Evolutionary conservation across 768 basidiomycete species (phyloP), one percentile per base, ranked within the genome.

Genomic region (Lactarius vividus): DNA sequence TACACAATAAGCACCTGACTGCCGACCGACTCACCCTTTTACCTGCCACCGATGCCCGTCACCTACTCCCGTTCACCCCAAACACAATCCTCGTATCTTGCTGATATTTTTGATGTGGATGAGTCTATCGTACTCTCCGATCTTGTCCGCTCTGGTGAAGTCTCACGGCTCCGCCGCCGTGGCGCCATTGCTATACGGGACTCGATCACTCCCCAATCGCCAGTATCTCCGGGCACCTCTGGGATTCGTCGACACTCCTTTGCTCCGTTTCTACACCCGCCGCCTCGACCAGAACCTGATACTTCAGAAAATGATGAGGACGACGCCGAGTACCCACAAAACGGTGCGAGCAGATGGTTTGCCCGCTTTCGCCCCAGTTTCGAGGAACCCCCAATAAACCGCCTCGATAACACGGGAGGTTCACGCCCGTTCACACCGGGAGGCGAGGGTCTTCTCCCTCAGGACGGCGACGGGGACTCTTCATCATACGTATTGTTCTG

Each of bases 111-210:
- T 42, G 86, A 88, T 65, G 81, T 79, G 2, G 89, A 91, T 70
- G 86, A 86, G 72, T 81, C 85, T 37, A 87, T 91, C 63, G 83
- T 89, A 23, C 82, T 91, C 54, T 88, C 87, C 2, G 89, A 91
- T 74, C 81, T 91, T 49, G 80, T 91, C 18, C 86, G 89, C 59
- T 86, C 86, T 1, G 89, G 85, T 18, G 89, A 91, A 72, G 86
- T 87, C 0, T 91, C 89, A 4, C 80, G 89, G 6, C 77, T 91
- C 61, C 83, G 89, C n/a, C 78, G 89, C 63, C 78, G 89, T 68
- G 89, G 89, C 13, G 89, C 89, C 59, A 83, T 90, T 81, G 80
- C 86, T 44, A 78, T 88, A 39, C 58, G 63, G 72, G 72, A 58
- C 73, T 66, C 52, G 52, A 57, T n/a, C 73, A 71, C 53, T 71